Conservation (phyloP, 805 yeast species). For the Zygosaccharomyces pseudorouxii region DNA sequence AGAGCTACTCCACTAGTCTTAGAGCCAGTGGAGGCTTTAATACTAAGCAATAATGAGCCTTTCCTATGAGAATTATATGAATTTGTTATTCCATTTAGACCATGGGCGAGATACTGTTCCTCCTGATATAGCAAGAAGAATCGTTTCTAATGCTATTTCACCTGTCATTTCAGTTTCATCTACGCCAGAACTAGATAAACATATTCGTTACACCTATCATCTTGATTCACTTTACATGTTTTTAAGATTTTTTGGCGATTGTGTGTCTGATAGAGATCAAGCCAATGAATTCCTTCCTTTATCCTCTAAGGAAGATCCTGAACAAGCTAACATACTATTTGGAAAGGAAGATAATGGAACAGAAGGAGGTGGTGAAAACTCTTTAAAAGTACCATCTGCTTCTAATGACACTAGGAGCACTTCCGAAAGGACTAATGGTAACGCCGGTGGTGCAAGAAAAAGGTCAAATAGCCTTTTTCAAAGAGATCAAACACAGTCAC, state of each 20-base stretch:
- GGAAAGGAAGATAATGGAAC: neutral
- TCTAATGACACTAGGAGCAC: constrained; percentile 2
- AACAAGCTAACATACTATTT: neutral
- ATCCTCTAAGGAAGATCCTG: neutral
- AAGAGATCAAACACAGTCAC: constrained; percentile 32
- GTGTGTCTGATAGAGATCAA: constrained; percentile 35
- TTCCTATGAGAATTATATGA: constrained; percentile 33
- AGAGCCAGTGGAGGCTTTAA: constrained; percentile 2
- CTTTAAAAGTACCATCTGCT: neutral
- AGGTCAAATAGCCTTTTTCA: constrained; percentile 33
- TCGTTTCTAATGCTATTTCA: constrained; percentile 32
- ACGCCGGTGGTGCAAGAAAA: constrained; percentile 17
- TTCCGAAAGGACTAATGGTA: neutral
- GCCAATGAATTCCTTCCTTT: constrained; percentile 17
- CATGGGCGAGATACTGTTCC: constrained; percentile 28
- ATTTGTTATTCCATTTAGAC: constrained; percentile 28
- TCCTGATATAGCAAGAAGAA: constrained; percentile 31
- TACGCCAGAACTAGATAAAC: constrained; percentile 28
- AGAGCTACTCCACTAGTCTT: neutral
- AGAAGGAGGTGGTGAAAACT: neutral
- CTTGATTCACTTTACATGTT: constrained; percentile 32
- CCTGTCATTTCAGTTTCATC: constrained; percentile 34
- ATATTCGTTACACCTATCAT: constrained; percentile 23
- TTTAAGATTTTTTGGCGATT: constrained; percentile 33
- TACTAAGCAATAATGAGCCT: constrained; percentile 10